These are phyloP conservation scores for Suillus brevipes DNA, from an alignment of 768 basidiomycete genomes.

Conservation along the genomic window DNA sequence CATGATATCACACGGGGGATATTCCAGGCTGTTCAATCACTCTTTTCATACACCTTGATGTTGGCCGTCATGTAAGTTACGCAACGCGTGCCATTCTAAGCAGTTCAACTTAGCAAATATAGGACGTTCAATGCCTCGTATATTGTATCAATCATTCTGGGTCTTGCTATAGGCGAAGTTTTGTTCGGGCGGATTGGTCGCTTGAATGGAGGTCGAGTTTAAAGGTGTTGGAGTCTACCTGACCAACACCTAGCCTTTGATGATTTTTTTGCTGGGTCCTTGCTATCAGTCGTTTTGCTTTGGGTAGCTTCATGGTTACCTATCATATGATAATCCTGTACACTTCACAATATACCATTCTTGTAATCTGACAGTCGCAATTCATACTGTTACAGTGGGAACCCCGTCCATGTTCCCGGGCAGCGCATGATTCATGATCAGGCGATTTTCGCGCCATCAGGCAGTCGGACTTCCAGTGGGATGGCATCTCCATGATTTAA, in stretches of 20 bases:
- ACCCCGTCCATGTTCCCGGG: neutral
- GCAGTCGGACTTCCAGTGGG: neutral
- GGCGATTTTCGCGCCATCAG: neutral
- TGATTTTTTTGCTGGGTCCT: neutral
- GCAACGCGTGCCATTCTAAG: neutral
- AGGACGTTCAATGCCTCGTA: constrained; percentile 87
- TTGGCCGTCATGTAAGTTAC: constrained; percentile 70
- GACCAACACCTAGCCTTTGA: no score
- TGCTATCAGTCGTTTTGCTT: neutral
- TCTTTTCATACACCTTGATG: constrained; percentile 75
- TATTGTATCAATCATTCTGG: constrained; percentile 69
- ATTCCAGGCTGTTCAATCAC: constrained; percentile 60
- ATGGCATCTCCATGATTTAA: neutral
- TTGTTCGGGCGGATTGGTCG: constrained; percentile 59
- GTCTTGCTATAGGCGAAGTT: constrained; percentile 73
- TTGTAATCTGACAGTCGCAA: neutral
- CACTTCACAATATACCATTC: neutral
- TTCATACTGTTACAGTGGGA: neutral
- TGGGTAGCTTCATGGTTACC: neutral
- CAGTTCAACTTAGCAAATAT: constrained; percentile 15
- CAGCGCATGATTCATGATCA: neutral
- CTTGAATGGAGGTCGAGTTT: constrained; percentile 4
- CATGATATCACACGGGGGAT: constrained; percentile 74
- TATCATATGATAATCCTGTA: neutral
- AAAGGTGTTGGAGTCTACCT: neutral